These are phyloP conservation scores for Fusarium penzigii DNA, from an alignment of 2,329 filamentous ascomycete genomes.

Conservation along the genomic window DNA sequence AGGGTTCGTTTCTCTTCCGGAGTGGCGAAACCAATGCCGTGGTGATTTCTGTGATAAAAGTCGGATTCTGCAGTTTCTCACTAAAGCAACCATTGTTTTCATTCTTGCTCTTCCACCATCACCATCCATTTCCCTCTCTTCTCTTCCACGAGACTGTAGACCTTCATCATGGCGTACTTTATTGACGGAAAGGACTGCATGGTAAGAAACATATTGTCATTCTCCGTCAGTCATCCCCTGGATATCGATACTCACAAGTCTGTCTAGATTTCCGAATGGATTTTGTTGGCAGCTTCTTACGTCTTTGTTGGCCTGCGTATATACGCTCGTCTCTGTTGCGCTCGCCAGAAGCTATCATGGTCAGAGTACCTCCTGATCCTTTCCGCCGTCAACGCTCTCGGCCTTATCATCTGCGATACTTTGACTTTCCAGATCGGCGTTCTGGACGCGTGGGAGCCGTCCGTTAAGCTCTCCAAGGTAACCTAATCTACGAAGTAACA, in stretches of 20 bases:
- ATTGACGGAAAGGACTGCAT: slow-evolving; percentile 27
- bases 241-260: neutral
- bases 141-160: neutral
- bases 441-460: slow-evolving; percentile 31
- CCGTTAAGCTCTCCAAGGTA: slow-evolving; percentile 35
- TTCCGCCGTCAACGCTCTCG: slow-evolving; percentile 33
- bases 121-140: neutral
- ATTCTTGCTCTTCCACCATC: neutral
- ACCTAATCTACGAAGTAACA: rapidly evolving
- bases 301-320: slow-evolving; percentile 32
- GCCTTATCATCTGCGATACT: slow-evolving; percentile 37
- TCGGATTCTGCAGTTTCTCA: neutral
- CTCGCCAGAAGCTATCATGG: slow-evolving; percentile 31
- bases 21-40: neutral
- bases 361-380: slow-evolving; percentile 33
- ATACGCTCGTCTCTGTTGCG: slow-evolving; percentile 34
- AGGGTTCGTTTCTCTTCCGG: slow-evolving; percentile 1
- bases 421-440: slow-evolving; percentile 35
- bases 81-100: neutral
- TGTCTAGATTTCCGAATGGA: slow-evolving; percentile 36
- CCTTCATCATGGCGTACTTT: slow-evolving; percentile 17
- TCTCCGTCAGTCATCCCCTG: rapidly evolving
- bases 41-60: slow-evolving; percentile 5
- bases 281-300: slow-evolving; percentile 28
- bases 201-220: slow-evolving; percentile 7